Percentiles rank a stretch among this genome's conserved stretches.
These are phyloP conservation scores for Epichloe sp. DNA, from an alignment of 2,329 filamentous ascomycete genomes.

Conservation along the genomic window DNA sequence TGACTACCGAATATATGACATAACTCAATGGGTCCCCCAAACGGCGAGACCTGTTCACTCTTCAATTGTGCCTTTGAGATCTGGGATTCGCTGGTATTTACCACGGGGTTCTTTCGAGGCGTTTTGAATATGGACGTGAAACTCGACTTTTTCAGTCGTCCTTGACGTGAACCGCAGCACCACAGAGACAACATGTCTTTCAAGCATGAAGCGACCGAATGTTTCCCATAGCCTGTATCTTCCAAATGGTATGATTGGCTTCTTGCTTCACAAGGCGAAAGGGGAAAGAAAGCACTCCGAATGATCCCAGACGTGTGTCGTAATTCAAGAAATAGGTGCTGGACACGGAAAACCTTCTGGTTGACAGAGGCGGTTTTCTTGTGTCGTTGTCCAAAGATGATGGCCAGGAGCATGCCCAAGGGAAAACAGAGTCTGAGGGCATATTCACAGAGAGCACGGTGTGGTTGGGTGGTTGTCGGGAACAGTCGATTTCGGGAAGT, in stretches of 20 bases:
- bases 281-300: neutral
- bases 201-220: neutral
- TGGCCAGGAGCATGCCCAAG: neutral
- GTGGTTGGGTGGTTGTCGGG: neutral
- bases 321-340: neutral
- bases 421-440: neutral
- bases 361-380: neutral
- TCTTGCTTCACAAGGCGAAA: neutral
- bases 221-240: neutral
- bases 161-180: constrained; percentile 12
- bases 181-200: constrained; percentile 11
- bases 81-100: constrained; percentile 3
- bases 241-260: neutral
- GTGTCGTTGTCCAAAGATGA: neutral
- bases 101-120: constrained; percentile 3
- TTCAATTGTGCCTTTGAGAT: neutral
- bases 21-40: constrained; percentile 14
- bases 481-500: neutral
- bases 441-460: neutral
- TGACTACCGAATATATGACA: constrained; percentile 23
- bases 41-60: constrained; percentile 6
- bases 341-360: neutral
- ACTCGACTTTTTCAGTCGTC: constrained; percentile 3
- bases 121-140: constrained; percentile 7
- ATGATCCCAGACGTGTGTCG: neutral